Evolutionary conservation across 1,284 basidiomycete species (phyloP).

Genomic region (Crepidotus sp.): DNA sequence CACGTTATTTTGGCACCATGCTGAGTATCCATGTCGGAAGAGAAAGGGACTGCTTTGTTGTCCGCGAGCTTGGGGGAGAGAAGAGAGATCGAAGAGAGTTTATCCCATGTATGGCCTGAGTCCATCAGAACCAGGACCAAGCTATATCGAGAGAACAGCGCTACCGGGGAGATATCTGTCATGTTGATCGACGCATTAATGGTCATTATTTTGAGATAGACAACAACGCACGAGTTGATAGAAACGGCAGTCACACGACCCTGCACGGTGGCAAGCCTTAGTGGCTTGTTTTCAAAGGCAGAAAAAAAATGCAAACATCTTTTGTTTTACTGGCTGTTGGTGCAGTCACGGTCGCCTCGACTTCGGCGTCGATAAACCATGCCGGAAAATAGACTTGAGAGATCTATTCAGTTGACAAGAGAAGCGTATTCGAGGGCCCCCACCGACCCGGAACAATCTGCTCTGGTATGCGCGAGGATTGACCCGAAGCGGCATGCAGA

Average conservation of each 20-base stretch:
- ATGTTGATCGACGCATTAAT: slow-evolving; percentile 4
- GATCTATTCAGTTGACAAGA: not conserved
- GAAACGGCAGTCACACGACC: slow-evolving; percentile 8
- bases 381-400: slow-evolving; percentile 43
- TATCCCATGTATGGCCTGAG: slow-evolving; percentile 30
- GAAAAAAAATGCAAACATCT: slow-evolving; percentile 1
- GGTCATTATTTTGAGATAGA: not conserved
- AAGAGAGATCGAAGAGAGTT: slow-evolving; percentile 29
- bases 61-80: slow-evolving; percentile 17
- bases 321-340: slow-evolving; percentile 6
- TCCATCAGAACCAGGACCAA: not conserved
- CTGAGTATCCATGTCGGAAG: slow-evolving; percentile 28
- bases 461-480: not conserved
- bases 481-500: no score
- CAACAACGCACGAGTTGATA: slow-evolving; percentile 13
- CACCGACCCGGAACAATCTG: slow-evolving; percentile 11
- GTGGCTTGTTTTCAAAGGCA: not conserved
- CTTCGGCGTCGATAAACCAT: slow-evolving; percentile 51
- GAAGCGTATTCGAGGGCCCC: not conserved
- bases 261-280: slow-evolving; percentile 1
- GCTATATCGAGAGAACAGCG: not conserved
- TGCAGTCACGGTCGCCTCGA: slow-evolving; percentile 28
- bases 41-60: slow-evolving; percentile 28
- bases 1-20: slow-evolving; percentile 29
- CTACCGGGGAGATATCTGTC: slow-evolving; percentile 35